These are phyloP conservation scores for Suillus cothurnatus DNA, from an alignment of 768 basidiomycete genomes.

Conservation along the genomic window DNA sequence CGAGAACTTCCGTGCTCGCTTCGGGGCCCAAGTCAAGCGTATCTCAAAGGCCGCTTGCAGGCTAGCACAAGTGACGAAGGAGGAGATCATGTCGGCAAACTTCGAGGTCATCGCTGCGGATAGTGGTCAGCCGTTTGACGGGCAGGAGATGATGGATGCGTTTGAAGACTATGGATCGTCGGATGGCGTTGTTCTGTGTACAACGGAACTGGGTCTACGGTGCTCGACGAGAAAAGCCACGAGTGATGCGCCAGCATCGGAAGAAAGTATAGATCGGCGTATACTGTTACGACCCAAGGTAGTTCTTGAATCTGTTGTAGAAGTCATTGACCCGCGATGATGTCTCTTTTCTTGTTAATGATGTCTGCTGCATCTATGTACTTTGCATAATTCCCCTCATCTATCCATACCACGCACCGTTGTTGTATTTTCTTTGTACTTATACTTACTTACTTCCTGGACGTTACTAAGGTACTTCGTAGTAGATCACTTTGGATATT, in stretches of 20 bases:
- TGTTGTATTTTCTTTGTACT: constrained; percentile 20
- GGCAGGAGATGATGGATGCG: constrained; percentile 56
- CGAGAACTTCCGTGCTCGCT: constrained; percentile 48
- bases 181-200: constrained; percentile 57
- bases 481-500: constrained; percentile 6
- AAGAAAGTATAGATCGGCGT: constrained; percentile 54
- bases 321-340: constrained; percentile 44
- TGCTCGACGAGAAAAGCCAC: constrained; percentile 55
- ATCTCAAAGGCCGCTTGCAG: constrained; percentile 66
- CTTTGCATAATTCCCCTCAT: not conserved
- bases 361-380: constrained; percentile 3
- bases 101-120: constrained; percentile 72
- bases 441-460: constrained; percentile 19
- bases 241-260: constrained; percentile 33
- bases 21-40: constrained; percentile 62
- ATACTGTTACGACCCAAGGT: constrained; percentile 74
- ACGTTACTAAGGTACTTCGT: not conserved
- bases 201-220: constrained; percentile 71
- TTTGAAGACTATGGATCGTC: constrained; percentile 62
- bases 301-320: constrained; percentile 69
- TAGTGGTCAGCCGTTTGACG: constrained; percentile 51
- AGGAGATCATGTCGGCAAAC: constrained; percentile 77
- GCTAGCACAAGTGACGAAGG: constrained; percentile 63
- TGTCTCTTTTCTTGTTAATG: not conserved
- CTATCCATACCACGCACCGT: not conserved